Percentiles rank a stretch among this genome's conserved stretches.
These are phyloP conservation scores for Fagus crenata DNA, from an alignment of 306 rosid genomes.

Conservation along the genomic window DNA sequence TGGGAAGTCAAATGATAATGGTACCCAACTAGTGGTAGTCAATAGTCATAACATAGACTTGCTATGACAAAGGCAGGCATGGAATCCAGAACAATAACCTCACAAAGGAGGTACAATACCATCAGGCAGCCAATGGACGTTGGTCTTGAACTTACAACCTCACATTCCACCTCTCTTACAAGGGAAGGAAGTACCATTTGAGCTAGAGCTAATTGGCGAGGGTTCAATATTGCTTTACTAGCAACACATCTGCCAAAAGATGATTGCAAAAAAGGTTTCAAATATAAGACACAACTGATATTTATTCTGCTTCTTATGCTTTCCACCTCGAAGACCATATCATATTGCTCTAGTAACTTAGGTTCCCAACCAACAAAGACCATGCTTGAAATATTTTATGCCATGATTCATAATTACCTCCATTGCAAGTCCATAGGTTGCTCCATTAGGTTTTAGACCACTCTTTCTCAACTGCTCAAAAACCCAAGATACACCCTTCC, in stretches of 20 bases:
- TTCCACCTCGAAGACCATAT: conserved; percentile 6
- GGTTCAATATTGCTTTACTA: neutral
- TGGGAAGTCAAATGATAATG: too few relatives aligned
- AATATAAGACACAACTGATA: conserved; percentile 17
- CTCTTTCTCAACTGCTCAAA: conserved; percentile 59
- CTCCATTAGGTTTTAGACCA: conserved; percentile 80
- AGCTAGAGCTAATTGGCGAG: too few relatives aligned
- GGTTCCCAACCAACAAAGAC: conserved; percentile 23
- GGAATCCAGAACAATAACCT: too few relatives aligned
- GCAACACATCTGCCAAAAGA: conserved; percentile 12
- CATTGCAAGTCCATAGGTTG: conserved; percentile 93
- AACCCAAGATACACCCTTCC: conserved; percentile 92
- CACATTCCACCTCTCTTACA: too few relatives aligned
- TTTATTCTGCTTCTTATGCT: conserved; percentile 7
- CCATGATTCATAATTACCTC: conserved; percentile 60
- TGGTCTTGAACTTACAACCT: too few relatives aligned
- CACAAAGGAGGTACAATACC: too few relatives aligned
- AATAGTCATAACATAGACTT: too few relatives aligned
- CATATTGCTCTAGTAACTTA: conserved; percentile 18
- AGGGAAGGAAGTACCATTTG: too few relatives aligned
- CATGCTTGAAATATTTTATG: conserved; percentile 23
- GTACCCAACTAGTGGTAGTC: too few relatives aligned
- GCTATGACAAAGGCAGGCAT: too few relatives aligned
- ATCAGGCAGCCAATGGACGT: too few relatives aligned
- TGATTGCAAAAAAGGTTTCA: conserved; percentile 14